Evolutionary conservation across 2,329 filamentous ascomycete species (phyloP), one percentile per base, ranked within the genome.

Genomic region (Truncatella angustata): DNA sequence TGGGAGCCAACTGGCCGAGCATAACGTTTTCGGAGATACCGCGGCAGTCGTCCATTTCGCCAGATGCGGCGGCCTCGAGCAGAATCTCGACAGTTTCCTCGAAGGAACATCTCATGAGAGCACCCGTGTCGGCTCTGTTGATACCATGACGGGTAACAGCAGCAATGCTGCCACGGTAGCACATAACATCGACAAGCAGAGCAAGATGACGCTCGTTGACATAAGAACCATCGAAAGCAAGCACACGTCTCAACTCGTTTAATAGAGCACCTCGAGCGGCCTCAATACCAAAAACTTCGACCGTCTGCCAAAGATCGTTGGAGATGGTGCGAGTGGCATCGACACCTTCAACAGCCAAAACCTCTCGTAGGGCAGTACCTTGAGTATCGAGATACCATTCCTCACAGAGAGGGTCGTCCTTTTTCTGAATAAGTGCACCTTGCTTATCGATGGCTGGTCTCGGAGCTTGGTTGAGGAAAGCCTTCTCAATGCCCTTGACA

Each of bases 11-110:
- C 74, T 99, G 94, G 56, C 94, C 94, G 56, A 99, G 83, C 84
- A 99, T 99, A 67, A 99, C 87, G 75, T 99, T 99, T 75, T 99
- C 94, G 14, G 94, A 97, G 47, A 99, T 93, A 79, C 94, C 94
- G 55, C 91, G 89, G 76, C 95, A 99, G 72, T 99, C 94, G 66
- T 99, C 94, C 28, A 99, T 81, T 71, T 99, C 94, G 68, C 94
- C 94, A 47, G 90, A 90, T 14, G 91, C 91, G 21, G 94, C 94
- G 55, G 94, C 95, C 68, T 99, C 94, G 18, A 99, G 84, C 49
- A 99, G 78, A 77, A 99, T 99, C 68, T 99, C 95, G 36, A 99
- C 94, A 0, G 94, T 99, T 72, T 99, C 95, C 73, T 99, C 94
- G 74, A 99, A 99, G 2, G 94, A 99, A 79, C 95, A 99, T 70